Evolutionary conservation across 441 rosid species (phyloP).

Genomic region (Gossypium schwendimanii): DNA sequence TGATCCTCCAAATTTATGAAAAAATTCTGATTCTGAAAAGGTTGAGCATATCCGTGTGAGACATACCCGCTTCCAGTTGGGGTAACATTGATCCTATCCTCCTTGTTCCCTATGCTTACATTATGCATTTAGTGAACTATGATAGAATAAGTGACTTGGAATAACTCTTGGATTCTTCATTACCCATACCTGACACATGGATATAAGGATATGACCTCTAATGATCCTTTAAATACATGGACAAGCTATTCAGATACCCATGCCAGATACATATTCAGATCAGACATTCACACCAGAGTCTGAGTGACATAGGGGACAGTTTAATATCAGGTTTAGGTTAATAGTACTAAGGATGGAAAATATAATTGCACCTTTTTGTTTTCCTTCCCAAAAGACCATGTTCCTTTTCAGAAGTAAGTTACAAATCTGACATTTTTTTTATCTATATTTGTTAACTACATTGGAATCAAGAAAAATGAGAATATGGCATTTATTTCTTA

Average conservation of each 20-base stretch:
- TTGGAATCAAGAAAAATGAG: background rate
- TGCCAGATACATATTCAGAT: too few species aligned
- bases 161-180: background rate
- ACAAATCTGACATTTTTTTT: background rate
- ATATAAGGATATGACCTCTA: too few species aligned
- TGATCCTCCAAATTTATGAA: background rate
- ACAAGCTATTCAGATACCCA: too few species aligned
- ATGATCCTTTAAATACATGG: too few species aligned
- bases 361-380: background rate
- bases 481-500: background rate
- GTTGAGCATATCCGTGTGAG: too few species aligned
- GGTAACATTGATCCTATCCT: background rate
- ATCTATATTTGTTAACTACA: background rate
- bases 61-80: background rate
- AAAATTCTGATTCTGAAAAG: too few species aligned
- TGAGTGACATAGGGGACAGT: background rate
- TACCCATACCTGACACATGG: too few species aligned
- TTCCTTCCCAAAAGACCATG: too few species aligned
- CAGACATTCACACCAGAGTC: too few species aligned
- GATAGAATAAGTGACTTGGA: background rate
- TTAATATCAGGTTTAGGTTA: conserved; percentile 2
- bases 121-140: background rate
- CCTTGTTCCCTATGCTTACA: background rate
- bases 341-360: background rate
- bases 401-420: background rate